Percentiles rank a stretch among this genome's conserved stretches.
These are phyloP conservation scores for Penicillium sp. DNA, from an alignment of 2,329 filamentous ascomycete genomes.

Conservation along the genomic window DNA sequence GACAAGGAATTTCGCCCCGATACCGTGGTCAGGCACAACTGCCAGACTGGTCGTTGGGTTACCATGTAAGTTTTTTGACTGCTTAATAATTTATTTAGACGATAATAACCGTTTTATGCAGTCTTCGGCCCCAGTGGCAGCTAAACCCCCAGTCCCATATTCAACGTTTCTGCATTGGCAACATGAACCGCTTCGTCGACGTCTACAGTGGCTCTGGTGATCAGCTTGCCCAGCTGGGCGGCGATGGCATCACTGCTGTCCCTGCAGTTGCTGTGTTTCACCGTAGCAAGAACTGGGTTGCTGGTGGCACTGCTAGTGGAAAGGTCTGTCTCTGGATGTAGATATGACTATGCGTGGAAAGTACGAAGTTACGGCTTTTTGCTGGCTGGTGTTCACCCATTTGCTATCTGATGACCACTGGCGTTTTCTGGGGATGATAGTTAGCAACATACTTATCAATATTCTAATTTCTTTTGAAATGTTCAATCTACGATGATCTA, in stretches of 20 bases:
- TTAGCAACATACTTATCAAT: neutral
- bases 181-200: slow-evolving; percentile 97
- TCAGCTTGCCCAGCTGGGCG: slow-evolving; percentile 83
- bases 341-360: neutral
- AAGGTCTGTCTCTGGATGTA: slow-evolving; percentile 90
- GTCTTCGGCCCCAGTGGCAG: slow-evolving; percentile 86
- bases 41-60: slow-evolving; percentile 93
- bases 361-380: neutral
- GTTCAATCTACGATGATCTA: neutral
- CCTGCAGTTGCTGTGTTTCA: slow-evolving; percentile 92
- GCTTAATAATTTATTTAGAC: neutral
- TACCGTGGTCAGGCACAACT: slow-evolving; percentile 76
- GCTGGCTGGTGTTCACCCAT: neutral
- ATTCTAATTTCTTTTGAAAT: neutral
- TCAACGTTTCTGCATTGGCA: slow-evolving; percentile 87
- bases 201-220: slow-evolving; percentile 79
- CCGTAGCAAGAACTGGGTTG: slow-evolving; percentile 84
- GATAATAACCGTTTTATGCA: slow-evolving; percentile 29
- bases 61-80: slow-evolving; percentile 62
- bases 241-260: slow-evolving; percentile 89
- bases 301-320: slow-evolving; percentile 84
- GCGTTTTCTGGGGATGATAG: neutral
- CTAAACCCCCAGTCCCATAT: slow-evolving; percentile 71
- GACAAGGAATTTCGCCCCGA: slow-evolving; percentile 67
- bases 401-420: neutral